Percentiles rank a stretch among this genome's conserved stretches.
phyloP scores from a whole-genome alignment of 345 rosid genomes.

The Aquilaria malaccensis region DNA sequence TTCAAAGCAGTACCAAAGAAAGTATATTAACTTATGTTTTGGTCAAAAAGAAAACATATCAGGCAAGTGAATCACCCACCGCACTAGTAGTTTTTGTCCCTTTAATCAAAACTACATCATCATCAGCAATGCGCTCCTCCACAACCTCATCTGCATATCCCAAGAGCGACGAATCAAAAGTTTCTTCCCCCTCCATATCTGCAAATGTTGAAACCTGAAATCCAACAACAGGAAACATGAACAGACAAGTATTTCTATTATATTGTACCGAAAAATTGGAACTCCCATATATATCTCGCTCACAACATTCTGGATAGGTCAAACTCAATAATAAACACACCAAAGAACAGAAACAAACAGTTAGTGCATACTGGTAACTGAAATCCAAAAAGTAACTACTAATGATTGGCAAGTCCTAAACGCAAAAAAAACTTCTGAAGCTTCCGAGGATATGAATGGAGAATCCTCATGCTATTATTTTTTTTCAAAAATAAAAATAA shows the following conservation, averaged over 20 bases:
- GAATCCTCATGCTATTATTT: not conserved
- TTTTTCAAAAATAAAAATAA: not conserved
- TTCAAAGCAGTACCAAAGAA: too few species aligned
- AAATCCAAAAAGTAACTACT: not conserved
- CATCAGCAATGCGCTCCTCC: constrained; percentile 94
- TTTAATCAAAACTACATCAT: constrained; percentile 84
- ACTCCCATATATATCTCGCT: too few species aligned
- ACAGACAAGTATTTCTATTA: not conserved
- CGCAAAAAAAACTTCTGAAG: not conserved
- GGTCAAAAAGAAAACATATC: not conserved
- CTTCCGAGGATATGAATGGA: not conserved
- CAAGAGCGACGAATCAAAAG: constrained; percentile 77
- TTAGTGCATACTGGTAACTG: not conserved
- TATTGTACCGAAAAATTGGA: too few species aligned
- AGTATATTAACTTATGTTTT: not conserved
- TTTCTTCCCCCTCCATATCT: constrained; percentile 99
- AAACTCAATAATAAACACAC: constrained; percentile 1
- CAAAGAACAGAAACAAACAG: not conserved
- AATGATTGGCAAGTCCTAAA: not conserved
- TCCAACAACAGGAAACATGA: constrained; percentile 5
- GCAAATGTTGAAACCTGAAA: constrained; percentile 92
- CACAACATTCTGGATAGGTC: too few species aligned
- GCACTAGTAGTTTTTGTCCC: constrained; percentile 85
- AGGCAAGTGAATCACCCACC: constrained; percentile 34
- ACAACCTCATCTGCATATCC: constrained; percentile 89